Base-by-base conservation (phyloP, 805 yeast species). In the Teunomyces panamensis region DNA sequence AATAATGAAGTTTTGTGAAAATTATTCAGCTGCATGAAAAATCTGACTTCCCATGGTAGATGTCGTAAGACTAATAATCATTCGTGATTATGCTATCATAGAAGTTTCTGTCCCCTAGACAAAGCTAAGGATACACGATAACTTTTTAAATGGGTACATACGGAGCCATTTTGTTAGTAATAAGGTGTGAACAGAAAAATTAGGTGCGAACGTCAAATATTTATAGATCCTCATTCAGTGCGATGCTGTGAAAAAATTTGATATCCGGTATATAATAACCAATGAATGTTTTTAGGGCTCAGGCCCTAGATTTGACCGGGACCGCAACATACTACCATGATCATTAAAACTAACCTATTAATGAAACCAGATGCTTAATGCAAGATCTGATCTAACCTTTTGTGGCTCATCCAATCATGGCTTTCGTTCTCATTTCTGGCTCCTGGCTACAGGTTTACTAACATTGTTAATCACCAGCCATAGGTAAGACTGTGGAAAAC, bases 31-130 rank as follows among this genome's bases (percentile, higher is more conserved):
- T 68, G 73, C 72, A 67, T 67, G 73, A 68, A 60, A 68, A 13
- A 65, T 67, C 72, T 67, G 54, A 59, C 55, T 58, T 67, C 67
- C 72, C 73, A 56, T 59, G 73, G 71, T 59, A 55, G 41, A 26
- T 14, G 11, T 37, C 41, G n/a, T 9, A 26, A 30, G 30, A 26
- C 29, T 13, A 14, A 39, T 24, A 30, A 13, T 33, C n/a, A 26
- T 10, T 10, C 10, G 42, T 54, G 52, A 52, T 51, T 53, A 16
- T 32, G 34, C 34, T 32, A 32, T 32, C 34, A 32, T 32, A 32
- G 34, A 32, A 32, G 34, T 32, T 13, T 32, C 34, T 32, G 34
- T 13, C 34, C 10, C 34, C 9, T 32, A 16, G 14, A 13, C 16
- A 51, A 37, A 44, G 44, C 46, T 43, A 26, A 29, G 41, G 7